Evolutionary conservation across 768 basidiomycete species (phyloP), one percentile per base, ranked within the genome.

Genomic region (Agrocybe chaxingu): DNA sequence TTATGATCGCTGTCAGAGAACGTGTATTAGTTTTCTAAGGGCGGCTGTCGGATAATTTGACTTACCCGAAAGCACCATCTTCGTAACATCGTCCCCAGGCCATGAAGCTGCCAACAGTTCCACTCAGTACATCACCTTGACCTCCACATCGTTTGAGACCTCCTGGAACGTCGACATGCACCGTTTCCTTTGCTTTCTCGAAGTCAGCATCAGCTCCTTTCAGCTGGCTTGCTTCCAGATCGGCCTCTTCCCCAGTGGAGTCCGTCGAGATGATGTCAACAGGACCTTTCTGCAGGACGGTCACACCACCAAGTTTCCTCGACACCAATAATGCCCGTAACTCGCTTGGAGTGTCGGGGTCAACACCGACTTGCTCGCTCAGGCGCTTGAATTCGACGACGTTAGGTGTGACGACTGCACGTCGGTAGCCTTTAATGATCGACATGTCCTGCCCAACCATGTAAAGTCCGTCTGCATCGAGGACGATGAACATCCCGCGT

Each of bases 51-150:
- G 33, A 48, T 41, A 30, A 34, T 2, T 37, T 41, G 29, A 63
- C 79, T 60, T 61, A 92, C 91, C 86, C 87, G 57, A 87, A 92
- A 1, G 78, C 80, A 11, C 93, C 89, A 39, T 82, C 82, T 61
- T 95, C 92, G 64, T 90, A 98, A 59, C 90, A 92, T 65, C 88
- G 89, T 4, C 89, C 92, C 96, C 97, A 99, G 3, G 95, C 95
- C 58, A 98, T 73, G 65, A 97, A 82, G 1, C 92, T 82, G 0
- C 94, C 97, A 8, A 93, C 87, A 39, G 79, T 76, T 9, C 97
- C 97, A 59, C 87, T 89, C 48, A 98, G 66, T 34, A 99, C 84
- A 68, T 99, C 97, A 0, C 97, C 97, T 65, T 98, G 97, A 1
- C 97, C 97, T 9, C 97, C 96, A 60, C 92, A 95, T 48, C 97